Evolutionary conservation across 1,139 yeast species (phyloP).

Genomic region (Pichia sp.): DNA sequence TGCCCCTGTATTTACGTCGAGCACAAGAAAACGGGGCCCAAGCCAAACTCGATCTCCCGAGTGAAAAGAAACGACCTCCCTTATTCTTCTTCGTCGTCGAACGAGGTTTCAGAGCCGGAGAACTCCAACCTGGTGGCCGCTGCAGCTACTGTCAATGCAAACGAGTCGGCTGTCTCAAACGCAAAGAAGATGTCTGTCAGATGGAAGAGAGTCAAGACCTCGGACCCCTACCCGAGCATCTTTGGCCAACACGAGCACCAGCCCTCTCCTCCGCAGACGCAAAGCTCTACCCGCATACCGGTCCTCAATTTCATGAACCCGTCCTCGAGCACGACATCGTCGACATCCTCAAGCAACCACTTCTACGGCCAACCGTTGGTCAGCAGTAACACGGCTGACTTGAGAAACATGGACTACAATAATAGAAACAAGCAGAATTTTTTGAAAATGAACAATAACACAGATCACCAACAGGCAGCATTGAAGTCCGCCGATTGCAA

Average conservation of each 20-base stretch:
- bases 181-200: not conserved
- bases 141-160: not conserved
- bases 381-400: slow-evolving; percentile 1
- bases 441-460: not conserved
- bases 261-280: not conserved
- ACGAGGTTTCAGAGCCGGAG: not conserved
- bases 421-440: not conserved
- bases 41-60: slow-evolving; percentile 16
- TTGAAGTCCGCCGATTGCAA: not conserved
- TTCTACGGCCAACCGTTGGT: slow-evolving; percentile 1
- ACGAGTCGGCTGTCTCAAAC: too few relatives aligned
- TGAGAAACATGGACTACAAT: not conserved
- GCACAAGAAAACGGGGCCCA: slow-evolving; percentile 33
- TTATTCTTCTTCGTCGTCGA: not conserved
- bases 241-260: not conserved
- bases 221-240: not conserved
- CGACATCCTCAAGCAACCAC: not conserved
- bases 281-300: slow-evolving; percentile 2
- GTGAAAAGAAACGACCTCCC: not conserved
- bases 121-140: not conserved
- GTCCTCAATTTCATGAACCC: slow-evolving; percentile 10
- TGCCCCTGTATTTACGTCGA: slow-evolving; percentile 25
- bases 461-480: not conserved
- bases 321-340: not conserved
- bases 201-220: not conserved